Evolutionary conservation across 2,329 filamentous ascomycete genomes (phyloP), one percentile per base, ranked within the genome.

Genomic region (Epichloe sibirici): DNA sequence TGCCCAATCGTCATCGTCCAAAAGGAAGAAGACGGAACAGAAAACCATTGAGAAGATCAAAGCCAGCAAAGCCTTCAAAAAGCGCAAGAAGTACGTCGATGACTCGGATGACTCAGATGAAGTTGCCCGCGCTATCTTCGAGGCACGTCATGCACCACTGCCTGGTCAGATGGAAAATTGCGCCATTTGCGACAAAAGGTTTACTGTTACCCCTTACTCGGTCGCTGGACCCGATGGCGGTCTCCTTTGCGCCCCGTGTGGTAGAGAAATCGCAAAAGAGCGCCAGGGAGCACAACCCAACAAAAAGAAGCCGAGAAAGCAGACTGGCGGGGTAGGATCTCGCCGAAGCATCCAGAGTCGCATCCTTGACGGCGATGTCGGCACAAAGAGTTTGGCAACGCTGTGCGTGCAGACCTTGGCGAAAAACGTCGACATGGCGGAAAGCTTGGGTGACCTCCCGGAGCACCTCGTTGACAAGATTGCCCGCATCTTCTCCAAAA

Each of bases 121-220:
- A 15, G 57, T 79, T 45, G 74, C 73, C 3, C 65, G 67, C 12
- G 70, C 73, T 59, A 67, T 81, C 17, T 69, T 81, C 61, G 59
- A 76, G 49, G 61, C 75, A 55, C 65, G 64, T 28, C 61, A 69
- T 39, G 72, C 72, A 35, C 83, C 83, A 2, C 65, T 84, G n/a
- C 87, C 89, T 2, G 90, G 88, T 2, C 91, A 97, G 66, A 80
- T 91, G 63, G 89, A 87, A 57, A 90, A 95, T 58, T 97, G 91
- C 64, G 89, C 87, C 56, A 71, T 83, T 3, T 97, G 91, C 66
- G 76, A 78, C 44, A 95, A 93, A 66, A 83, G 90, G 39, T 97
- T 97, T 63, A 95, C 89, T 0, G 90, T 97, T 45, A 96, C 91
- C 0, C 79, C 88, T 0, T 96, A 96, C 70, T 90, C 86, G 56